Base-by-base conservation (phyloP, 768 basidiomycete genomes). In the Dioszegia hungarica region DNA sequence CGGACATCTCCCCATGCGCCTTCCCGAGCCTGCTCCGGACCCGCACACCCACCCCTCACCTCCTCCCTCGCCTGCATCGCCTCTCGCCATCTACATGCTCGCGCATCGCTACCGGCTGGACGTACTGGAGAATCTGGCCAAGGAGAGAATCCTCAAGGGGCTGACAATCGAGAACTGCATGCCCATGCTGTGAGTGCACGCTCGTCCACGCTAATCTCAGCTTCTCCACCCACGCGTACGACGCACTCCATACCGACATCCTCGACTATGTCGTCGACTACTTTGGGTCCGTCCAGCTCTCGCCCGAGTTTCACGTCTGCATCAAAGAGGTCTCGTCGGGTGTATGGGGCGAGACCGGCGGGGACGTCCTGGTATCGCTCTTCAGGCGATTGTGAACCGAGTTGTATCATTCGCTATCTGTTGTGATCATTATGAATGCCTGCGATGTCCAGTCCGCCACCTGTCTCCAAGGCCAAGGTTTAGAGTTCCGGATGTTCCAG, bases 51-150 rank as follows among this genome's bases (percentile, higher is more conserved):
- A 89, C 65, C 88, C 87, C 10, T 82, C 84, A 0, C 78, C 82
- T 5, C 62, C 81, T 3, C 86, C 85, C 6, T 74, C 78, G 3
- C 83, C 87, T 15, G 86, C 86, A 12, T 86, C 86, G 22, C 86
- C 87, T 1, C 73, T 90, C 45, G 83, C 84, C 0, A 81, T 89
- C 63, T 90, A 87, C 75, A 85, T 86, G 62, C 80, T 88, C 11
- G 85, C 87, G 3, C 86, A 90, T 76, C 81, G 86, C 49, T 90
- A 89, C 74, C 78, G 78, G 2, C 83, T 90, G 79, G 82, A 83
- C 3, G 81, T 79, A 8, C 80, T 90, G 22, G 82, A 83, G n/a
- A 67, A 78, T 20, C 80, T 88, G 22, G 86, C 87, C 6, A 73
- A 86, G 55, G 85, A 86, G 49, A 86, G 88, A 72, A 84, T 88